Evolutionary conservation across 805 yeast genomes (phyloP).

Genomic region (Maudiozyma barnettii): DNA sequence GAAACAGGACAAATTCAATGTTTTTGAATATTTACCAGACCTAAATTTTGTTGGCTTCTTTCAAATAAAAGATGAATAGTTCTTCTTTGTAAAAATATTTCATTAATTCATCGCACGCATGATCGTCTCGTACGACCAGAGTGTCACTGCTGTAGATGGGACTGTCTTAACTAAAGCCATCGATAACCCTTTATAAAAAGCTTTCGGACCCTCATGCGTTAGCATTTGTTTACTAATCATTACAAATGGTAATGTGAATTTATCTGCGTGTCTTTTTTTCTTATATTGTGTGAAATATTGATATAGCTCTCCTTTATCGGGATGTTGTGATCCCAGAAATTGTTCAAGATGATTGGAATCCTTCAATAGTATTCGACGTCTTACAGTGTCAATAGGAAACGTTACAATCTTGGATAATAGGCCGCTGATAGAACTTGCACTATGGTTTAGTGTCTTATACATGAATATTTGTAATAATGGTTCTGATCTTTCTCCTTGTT

Average conservation of each 20-base stretch:
- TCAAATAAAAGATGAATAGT: too few species aligned
- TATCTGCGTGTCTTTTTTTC: background rate
- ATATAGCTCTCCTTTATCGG: background rate
- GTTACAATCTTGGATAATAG: slow-evolving; percentile 58
- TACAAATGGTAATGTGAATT: slow-evolving; percentile 14
- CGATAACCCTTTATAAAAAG: slow-evolving; percentile 62
- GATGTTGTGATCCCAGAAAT: background rate
- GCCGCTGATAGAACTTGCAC: slow-evolving; percentile 70
- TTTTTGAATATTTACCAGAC: too few species aligned
- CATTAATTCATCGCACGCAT: background rate
- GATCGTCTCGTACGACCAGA: slow-evolving; percentile 45
- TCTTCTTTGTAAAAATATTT: too few species aligned
- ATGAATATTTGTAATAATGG: background rate
- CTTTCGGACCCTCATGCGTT: slow-evolving; percentile 46
- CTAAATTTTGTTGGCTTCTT: too few species aligned
- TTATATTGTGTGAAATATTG: background rate
- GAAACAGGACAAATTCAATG: too few species aligned
- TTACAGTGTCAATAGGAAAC: slow-evolving; percentile 78
- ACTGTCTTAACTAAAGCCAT: slow-evolving; percentile 67
- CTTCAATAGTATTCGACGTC: slow-evolving; percentile 24
- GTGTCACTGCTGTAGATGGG: slow-evolving; percentile 58
- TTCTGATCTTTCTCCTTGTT: background rate
- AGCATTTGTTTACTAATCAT: slow-evolving; percentile 32
- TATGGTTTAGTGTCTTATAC: slow-evolving; percentile 36
- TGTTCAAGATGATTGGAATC: slow-evolving; percentile 1